Evolutionary conservation across 805 yeast genomes (phyloP), one percentile per base, ranked within the genome.

Genomic region (Saccharomycopsis sp.): DNA sequence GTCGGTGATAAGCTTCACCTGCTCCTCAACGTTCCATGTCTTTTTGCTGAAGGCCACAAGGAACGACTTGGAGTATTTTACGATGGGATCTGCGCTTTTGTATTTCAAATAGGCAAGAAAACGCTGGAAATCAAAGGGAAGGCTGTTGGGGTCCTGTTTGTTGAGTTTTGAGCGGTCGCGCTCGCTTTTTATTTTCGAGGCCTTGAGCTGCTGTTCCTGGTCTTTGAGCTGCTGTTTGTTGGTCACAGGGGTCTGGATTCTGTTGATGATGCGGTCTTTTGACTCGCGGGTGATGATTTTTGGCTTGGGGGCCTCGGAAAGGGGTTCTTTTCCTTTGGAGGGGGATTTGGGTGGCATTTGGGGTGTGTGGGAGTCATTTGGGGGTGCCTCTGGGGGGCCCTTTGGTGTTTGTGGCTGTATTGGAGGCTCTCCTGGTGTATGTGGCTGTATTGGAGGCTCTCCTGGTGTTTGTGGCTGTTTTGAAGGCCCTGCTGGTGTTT

Each of bases 11-110:
- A 91, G 77, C 68, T 89, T 89, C 18, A 78, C 78, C 70, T 92
- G 95, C 69, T 94, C 98, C 3, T 79, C 76, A 0, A 85, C 79
- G 0, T 87, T 78, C 86, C 96, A 89, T 1, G 79, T 75, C 54
- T 80, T 82, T 61, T 84, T 80, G 53, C 80, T 75, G 63, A 92
- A 94, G 57, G 90, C 92, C 50, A 77, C 79, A 51, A 95, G 72
- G 65, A 94, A 95, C 1, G 97, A 89, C 64, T 86, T 83, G 47
- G 91, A 80, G 67, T 92, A 94, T 58, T 89, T 80, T 3, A 91
- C 91, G 41, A 91, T 79, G 0, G 98, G 97, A 58, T 89, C 96
- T 3, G 98, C 97, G 56, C 79, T 77, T 62, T 84, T 85, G 55
- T 80, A 78, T 59, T 86, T 84, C 63, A 94, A 77, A 63, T 86